Conservation (phyloP, 2,329 filamentous ascomycete species). For the Curvularia lunata region DNA sequence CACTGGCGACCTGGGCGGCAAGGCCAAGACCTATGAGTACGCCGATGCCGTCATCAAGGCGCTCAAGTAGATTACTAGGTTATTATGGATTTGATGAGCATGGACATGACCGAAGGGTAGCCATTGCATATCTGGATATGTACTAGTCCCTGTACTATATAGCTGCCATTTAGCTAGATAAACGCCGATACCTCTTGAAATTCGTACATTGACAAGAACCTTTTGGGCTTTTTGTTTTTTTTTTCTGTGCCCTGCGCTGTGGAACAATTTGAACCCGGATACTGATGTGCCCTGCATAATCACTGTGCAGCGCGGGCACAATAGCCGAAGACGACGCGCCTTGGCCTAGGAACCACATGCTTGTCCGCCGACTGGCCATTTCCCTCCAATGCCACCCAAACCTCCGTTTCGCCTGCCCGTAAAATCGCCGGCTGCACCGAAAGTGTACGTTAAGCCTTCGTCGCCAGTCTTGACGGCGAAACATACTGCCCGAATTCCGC, state of each 20-base stretch:
- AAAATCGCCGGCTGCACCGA: conserved; percentile 11
- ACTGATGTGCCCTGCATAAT: not conserved
- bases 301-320: conserved; percentile 10
- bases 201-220: conserved; percentile 4
- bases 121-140: conserved; percentile 49
- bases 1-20: conserved; percentile 95
- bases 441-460: conserved; percentile 6
- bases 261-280: not conserved
- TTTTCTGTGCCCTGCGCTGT: not conserved
- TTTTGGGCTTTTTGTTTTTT: not conserved
- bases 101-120: conserved; percentile 37
- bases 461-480: not conserved
- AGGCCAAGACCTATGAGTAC: conserved; percentile 94
- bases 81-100: conserved; percentile 34
- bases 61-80: conserved; percentile 51
- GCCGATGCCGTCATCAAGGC: conserved; percentile 85
- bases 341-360: not conserved
- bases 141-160: conserved; percentile 46
- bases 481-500: conserved; percentile 7
- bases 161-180: conserved; percentile 37
- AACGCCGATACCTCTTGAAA: conserved; percentile 28
- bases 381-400: conserved; percentile 34
- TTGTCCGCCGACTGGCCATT: not conserved
- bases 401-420: conserved; percentile 26
- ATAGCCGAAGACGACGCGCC: conserved; percentile 13